A percentile compares a stretch with the other conserved stretches of the same genome.
phyloP scores from a whole-genome alignment of 208 protist species.

The Trichomonas tenax region DNA sequence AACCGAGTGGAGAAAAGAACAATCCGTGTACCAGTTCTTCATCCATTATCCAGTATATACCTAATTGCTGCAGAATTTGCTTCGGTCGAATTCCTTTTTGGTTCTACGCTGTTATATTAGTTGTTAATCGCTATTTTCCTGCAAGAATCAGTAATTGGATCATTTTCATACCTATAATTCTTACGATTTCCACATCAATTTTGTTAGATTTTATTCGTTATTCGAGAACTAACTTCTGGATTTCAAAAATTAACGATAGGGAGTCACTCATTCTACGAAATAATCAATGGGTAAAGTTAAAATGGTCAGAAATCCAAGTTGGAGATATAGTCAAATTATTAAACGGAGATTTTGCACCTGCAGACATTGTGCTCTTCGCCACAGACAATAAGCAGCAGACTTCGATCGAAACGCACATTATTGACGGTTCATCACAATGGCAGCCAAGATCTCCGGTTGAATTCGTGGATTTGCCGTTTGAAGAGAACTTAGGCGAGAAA shows the following conservation, averaged over 20 bases:
- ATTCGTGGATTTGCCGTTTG: neutral
- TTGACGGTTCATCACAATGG: neutral
- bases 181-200: neutral
- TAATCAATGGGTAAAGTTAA: neutral
- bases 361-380: neutral
- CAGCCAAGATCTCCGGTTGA: neutral
- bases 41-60: neutral
- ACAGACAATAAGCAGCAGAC: neutral
- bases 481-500: neutral
- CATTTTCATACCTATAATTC: neutral
- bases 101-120: neutral
- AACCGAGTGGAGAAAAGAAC: neutral
- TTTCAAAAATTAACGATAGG: neutral
- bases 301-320: neutral
- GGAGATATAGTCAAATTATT: constrained; percentile 4
- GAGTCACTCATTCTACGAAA: neutral
- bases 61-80: neutral
- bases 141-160: neutral
- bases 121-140: neutral
- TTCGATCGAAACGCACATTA: neutral
- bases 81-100: neutral
- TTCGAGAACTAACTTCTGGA: neutral
- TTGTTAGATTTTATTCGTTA: neutral
- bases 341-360: neutral
- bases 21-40: neutral